Evolutionary conservation across 225 moss, liverwort and hornwort genomes (phyloP), one percentile per base, ranked within the genome.

Genomic region (Marchantia paleacea): DNA sequence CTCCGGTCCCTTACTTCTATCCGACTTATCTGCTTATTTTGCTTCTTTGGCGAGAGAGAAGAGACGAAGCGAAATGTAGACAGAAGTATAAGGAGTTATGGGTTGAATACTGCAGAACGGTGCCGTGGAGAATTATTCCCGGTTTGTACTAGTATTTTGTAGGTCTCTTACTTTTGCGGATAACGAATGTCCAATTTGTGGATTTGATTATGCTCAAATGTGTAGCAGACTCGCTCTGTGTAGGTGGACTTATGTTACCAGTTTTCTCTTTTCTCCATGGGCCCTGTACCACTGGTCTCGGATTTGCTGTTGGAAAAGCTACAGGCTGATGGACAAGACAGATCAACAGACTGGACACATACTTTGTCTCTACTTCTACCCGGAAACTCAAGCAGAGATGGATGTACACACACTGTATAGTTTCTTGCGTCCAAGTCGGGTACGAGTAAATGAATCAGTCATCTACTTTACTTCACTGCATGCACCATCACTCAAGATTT

Each of bases 61-160:
- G 97, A 85, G 95, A 99, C 79, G 97, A 99, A 89, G 91, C 87
- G 39, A 99, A 55, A 75, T 99, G 97, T 80, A 81, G 89, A n/a
- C 81, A 79, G 61, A 99, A 99, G 89, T 99, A 99, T 55, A 92
- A 94, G 84, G 93, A 91, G 72, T 78, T 91, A 64, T 99, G 97
- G 97, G 85, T 83, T 79, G 90, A 92, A 78, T 99, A 99, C 75
- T 87, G 92, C 81, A 87, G 89, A 74, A 86, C 82, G 50, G 95
- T 99, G 53, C 93, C 93, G 0, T 99, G 93, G 93, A 89, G 97
- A 81, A 99, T 95, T 69, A 85, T 95, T 73, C 97, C 97, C 72
- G 88, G 87, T 28, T 72, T 99, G 48, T 99, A 99, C 84, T 97
- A 89, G 78, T 48, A 19, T 39, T 72, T 50, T 2, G 64, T 78